Evolutionary conservation across 2,329 filamentous ascomycete species (phyloP).

Genomic region (Phoma sp.): DNA sequence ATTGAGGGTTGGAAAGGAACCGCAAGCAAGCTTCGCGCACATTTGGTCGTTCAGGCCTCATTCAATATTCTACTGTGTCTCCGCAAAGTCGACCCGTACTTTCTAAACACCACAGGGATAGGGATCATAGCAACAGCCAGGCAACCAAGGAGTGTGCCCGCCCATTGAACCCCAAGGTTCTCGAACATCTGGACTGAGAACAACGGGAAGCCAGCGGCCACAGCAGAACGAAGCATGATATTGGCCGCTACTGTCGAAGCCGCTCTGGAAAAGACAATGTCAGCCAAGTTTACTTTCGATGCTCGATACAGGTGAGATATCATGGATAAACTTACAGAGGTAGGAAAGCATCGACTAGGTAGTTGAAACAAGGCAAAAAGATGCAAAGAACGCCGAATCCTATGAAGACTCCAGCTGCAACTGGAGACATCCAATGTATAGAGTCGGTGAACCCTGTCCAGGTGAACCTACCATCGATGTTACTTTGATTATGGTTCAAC

Average conservation of each 20-base stretch:
- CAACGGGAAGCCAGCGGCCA: slow-evolving; percentile 5
- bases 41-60: not conserved
- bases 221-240: slow-evolving; percentile 2
- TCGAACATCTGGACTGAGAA: slow-evolving; percentile 3
- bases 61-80: not conserved
- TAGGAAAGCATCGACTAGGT: slow-evolving; percentile 6
- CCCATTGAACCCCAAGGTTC: slow-evolving; percentile 2
- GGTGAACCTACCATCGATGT: not conserved
- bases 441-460: slow-evolving; percentile 1
- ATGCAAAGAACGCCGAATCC: slow-evolving; percentile 7
- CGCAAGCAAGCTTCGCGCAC: too few relatives aligned
- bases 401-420: not conserved
- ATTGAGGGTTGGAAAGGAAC: too few relatives aligned
- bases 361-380: slow-evolving; percentile 8
- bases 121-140: slow-evolving; percentile 1
- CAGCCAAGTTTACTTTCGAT: not conserved
- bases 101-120: slow-evolving; percentile 1
- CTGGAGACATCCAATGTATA: slow-evolving; percentile 1
- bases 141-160: slow-evolving; percentile 3
- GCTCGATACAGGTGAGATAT: not conserved
- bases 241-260: slow-evolving; percentile 9
- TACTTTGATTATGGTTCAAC: not conserved
- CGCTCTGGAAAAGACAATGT: not conserved
- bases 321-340: not conserved
- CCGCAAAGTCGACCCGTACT: not conserved